Evolutionary conservation across 306 rosid species (phyloP).

Genomic region (Cucumis hystrix): DNA sequence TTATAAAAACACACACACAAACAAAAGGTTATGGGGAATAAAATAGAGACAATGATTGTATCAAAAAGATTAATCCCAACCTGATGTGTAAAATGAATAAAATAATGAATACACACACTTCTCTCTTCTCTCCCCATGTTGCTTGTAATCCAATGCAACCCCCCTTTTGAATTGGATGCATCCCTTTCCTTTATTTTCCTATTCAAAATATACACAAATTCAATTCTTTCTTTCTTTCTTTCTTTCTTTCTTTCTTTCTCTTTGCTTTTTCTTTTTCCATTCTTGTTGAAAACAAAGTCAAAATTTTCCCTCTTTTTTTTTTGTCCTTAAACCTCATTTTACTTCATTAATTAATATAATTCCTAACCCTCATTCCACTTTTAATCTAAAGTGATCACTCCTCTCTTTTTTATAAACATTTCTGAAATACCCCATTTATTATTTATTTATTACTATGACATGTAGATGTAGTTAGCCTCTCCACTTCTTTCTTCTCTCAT

Average conservation of each 20-base stretch:
- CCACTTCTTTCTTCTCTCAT: not conserved
- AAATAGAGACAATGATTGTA: conserved; percentile 23
- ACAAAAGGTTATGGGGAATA: not conserved
- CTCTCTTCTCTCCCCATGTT: not conserved
- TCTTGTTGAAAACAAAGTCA: not conserved
- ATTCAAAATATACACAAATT: not conserved
- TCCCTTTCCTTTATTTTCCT: not conserved
- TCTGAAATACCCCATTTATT: not conserved
- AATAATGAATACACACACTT: not conserved
- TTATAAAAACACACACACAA: too few relatives aligned
- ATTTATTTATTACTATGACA: too few relatives aligned
- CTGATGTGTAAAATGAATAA: conserved; percentile 16
- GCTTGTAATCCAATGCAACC: not conserved
- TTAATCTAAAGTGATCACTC: not conserved
- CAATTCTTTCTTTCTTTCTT: not conserved
- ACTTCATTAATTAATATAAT: not conserved
- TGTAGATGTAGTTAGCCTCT: not conserved
- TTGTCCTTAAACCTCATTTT: not conserved
- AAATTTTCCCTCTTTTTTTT: not conserved
- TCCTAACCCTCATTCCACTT: not conserved
- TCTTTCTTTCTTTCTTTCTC: not conserved
- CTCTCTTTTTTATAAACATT: not conserved
- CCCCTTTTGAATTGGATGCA: not conserved
- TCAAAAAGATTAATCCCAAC: conserved; percentile 47
- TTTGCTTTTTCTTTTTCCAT: not conserved